Evolutionary conservation across 2,329 filamentous ascomycete species (phyloP), one percentile per base, ranked within the genome.

Genomic region (Colletotrichum orbiculare): DNA sequence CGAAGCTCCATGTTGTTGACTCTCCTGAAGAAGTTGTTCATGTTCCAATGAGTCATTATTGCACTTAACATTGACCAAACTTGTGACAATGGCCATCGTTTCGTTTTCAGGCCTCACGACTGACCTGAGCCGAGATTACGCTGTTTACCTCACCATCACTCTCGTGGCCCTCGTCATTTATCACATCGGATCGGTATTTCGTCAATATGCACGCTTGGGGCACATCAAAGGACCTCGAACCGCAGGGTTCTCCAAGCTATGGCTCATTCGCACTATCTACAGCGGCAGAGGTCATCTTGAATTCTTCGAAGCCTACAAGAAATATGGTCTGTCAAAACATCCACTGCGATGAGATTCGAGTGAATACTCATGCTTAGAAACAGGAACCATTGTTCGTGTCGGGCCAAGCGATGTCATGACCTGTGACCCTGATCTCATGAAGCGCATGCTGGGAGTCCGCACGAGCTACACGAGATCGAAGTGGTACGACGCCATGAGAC

Each of bases 401-500:
- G 80, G 80, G 0, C 80, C 81, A 8, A 80, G 81, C 47, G 74
- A 80, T 39, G 69, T 83, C 2, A 68, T 79, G 4, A 80, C 77
- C 1, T 71, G 73, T 33, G 81, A 83, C 56, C 77, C 79, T 0
- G 76, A 74, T 1, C 68, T 80, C 33, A 58, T 82, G 10, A 75
- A 76, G 25, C 73, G 69, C 25, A 78, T 82, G 71, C 75, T 73
- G 7, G 72, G 71, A 1, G 78, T 77, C 2, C 74, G 79, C 11
- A 77, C 76, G 34, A 60, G 66, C 6, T 82, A 81, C 62, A 72
- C 67, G 2, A 76, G 78, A 1, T 75, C 75, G 0, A 68, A 67
- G 1, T 86, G 83, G 77, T 86, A 86, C 69, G 75, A 79, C 61
- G 81, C 78, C 5, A 77, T 83, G 60, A 79, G 81, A 12, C 78